Evolutionary conservation across 352 stramenopile genomes (phyloP).

Genomic region (Globisporangium uncinulatum): DNA sequence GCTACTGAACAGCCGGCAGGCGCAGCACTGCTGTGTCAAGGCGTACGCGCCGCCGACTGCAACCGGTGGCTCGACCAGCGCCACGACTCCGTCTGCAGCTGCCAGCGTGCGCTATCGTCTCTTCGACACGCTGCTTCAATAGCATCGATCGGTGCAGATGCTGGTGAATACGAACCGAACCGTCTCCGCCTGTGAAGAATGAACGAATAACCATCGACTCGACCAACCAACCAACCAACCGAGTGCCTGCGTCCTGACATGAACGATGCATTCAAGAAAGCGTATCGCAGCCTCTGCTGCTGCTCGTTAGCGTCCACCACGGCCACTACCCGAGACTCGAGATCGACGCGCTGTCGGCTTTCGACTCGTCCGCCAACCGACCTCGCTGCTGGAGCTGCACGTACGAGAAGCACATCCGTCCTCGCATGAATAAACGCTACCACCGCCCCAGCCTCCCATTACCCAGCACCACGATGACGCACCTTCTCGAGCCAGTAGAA

Average conservation of each 20-base stretch:
- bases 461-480: neutral
- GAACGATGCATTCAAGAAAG: conserved; percentile 1
- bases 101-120: conserved; percentile 52
- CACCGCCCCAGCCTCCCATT: neutral
- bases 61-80: neutral
- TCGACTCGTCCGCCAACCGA: conserved; percentile 32
- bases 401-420: conserved; percentile 6
- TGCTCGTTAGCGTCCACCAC: neutral
- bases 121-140: conserved; percentile 59
- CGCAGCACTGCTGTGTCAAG: conserved; percentile 66
- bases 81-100: neutral
- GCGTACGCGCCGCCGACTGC: conserved; percentile 38
- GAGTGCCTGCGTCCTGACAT: neutral
- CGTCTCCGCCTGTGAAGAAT: neutral
- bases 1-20: conserved; percentile 17
- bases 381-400: conserved; percentile 60
- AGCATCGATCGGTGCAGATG: neutral
- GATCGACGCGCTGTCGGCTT: conserved; percentile 39
- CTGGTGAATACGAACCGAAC: conserved; percentile 3
- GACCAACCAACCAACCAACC: too few relatives aligned
- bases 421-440: conserved; percentile 3
- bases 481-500: conserved; percentile 90
- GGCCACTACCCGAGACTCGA: conserved; percentile 27
- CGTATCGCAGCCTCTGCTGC: neutral
- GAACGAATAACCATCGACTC: too few relatives aligned